Conservation (phyloP, 1,284 basidiomycete genomes). For the Tremellales sp. region DNA sequence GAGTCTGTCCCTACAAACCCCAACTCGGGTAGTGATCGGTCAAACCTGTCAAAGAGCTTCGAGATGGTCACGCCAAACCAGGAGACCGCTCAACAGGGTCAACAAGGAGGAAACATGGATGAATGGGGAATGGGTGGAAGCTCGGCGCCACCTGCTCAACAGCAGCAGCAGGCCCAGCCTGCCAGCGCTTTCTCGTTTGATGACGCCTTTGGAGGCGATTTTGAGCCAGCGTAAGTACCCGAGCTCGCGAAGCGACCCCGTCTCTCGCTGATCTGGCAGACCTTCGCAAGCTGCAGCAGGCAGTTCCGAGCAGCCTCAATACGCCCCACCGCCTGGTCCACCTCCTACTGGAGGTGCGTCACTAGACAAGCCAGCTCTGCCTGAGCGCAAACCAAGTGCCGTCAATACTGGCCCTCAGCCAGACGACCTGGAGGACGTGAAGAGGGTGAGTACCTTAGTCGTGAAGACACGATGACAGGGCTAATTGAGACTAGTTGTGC, state of each 20-base stretch:
- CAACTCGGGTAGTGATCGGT: constrained; percentile 17
- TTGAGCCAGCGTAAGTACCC: constrained; percentile 24
- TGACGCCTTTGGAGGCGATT: constrained; percentile 53
- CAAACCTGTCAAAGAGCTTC: constrained; percentile 27
- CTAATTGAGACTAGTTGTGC: constrained; percentile 32
- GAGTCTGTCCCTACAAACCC: constrained; percentile 17
- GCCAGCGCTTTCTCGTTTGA: constrained; percentile 52
- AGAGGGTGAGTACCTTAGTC: constrained; percentile 33
- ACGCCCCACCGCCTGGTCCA: constrained; percentile 20
- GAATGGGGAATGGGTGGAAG: constrained; percentile 20
- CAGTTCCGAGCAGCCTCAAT: constrained; percentile 1
- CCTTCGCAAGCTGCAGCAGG: neutral
- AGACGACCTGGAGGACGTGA: constrained; percentile 49
- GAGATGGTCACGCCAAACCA: constrained; percentile 35
- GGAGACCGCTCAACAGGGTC: neutral
- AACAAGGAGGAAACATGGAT: constrained; percentile 12
- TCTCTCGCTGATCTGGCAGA: neutral
- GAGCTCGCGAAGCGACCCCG: constrained; percentile 2
- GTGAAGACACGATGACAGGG: neutral
- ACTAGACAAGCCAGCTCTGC: constrained; percentile 24
- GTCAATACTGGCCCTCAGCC: constrained; percentile 24
- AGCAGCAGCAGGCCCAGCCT: constrained; percentile 16
- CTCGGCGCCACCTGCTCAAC: constrained; percentile 3
- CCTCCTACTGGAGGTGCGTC: constrained; percentile 12
- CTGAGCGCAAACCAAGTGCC: constrained; percentile 28